Conservation (phyloP, 2,329 filamentous ascomycete genomes). For the Ramularia endophylla region DNA sequence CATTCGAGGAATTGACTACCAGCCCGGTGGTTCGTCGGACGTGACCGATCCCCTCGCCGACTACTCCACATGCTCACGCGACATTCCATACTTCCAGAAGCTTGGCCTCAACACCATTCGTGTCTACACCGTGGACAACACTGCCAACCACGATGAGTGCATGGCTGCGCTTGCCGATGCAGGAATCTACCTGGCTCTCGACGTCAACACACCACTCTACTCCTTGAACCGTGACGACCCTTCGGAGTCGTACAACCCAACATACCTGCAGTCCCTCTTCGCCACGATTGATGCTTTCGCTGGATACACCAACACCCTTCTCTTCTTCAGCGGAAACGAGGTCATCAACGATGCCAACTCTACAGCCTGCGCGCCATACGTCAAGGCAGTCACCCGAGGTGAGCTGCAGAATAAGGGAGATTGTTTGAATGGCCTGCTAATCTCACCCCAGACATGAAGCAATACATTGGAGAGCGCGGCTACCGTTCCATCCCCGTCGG, state of each 20-base stretch:
- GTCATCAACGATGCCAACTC: constrained; percentile 61
- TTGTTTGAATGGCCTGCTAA: no score
- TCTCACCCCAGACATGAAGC: constrained; percentile 56
- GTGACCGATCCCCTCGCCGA: constrained; percentile 70
- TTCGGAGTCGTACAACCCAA: constrained; percentile 70
- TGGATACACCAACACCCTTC: constrained; percentile 76
- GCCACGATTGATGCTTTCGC: constrained; percentile 78
- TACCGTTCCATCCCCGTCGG: constrained; percentile 66
- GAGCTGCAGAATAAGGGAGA: no score
- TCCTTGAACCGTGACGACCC: constrained; percentile 73
- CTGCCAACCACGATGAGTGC: constrained; percentile 69
- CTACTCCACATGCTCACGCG: constrained; percentile 62
- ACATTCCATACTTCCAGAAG: constrained; percentile 73
- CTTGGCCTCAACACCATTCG: constrained; percentile 84
- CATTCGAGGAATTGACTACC: constrained; percentile 52
- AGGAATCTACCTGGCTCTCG: constrained; percentile 84
- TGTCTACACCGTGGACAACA: constrained; percentile 91
- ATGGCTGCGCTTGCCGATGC: constrained; percentile 74
- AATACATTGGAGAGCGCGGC: constrained; percentile 66
- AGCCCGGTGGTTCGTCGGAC: constrained; percentile 52
- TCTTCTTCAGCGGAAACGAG: constrained; percentile 74
- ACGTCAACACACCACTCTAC: constrained; percentile 82
- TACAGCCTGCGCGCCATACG: constrained; percentile 59
- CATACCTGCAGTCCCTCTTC: constrained; percentile 78
- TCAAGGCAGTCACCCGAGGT: constrained; percentile 59